These are phyloP conservation scores for Pichia rugopelliculosa DNA, from an alignment of 805 yeast genomes.

Conservation along the genomic window DNA sequence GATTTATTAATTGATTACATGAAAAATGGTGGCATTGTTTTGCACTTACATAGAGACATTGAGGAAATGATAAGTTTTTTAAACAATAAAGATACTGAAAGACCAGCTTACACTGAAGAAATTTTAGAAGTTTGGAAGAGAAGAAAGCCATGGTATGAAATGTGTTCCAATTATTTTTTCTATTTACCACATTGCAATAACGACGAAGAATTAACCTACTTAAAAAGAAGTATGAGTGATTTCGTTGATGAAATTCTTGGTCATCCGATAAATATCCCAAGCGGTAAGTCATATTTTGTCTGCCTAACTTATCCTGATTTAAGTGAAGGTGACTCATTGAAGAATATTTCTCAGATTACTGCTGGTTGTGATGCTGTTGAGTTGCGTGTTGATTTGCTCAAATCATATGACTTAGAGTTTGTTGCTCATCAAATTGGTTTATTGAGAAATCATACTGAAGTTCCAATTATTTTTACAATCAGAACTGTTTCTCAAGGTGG, in stretches of 20 bases:
- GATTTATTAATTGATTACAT: conserved; percentile 48
- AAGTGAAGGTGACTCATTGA: conserved; percentile 29
- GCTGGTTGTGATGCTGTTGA: conserved; percentile 80
- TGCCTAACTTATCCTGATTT: conserved; percentile 66
- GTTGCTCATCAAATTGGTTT: conserved; percentile 69
- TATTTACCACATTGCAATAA: conserved; percentile 66
- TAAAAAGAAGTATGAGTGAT: conserved; percentile 51
- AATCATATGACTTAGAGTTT: conserved; percentile 41
- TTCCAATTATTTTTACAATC: conserved; percentile 78
- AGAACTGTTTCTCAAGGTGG: conserved; percentile 83
- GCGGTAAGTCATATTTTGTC: conserved; percentile 55
- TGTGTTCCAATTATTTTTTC: conserved; percentile 71
- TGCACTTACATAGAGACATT: conserved; percentile 85
- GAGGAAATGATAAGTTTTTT: conserved; percentile 72
- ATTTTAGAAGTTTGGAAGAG: conserved; percentile 76
- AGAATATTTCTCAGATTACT: conserved; percentile 42
- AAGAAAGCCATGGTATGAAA: conserved; percentile 71
- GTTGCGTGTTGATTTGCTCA: conserved; percentile 67
- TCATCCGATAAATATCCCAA: conserved; percentile 32
- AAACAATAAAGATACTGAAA: conserved; percentile 59
- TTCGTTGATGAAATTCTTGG: conserved; percentile 64
- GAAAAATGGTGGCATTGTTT: conserved; percentile 64
- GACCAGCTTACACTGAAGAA: conserved; percentile 85
- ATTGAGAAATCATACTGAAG: conserved; percentile 52
- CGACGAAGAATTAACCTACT: conserved; percentile 43